phyloP scores from a whole-genome alignment of 2,329 filamentous ascomycete genomes.

The Hymenoscyphus scutula region DNA sequence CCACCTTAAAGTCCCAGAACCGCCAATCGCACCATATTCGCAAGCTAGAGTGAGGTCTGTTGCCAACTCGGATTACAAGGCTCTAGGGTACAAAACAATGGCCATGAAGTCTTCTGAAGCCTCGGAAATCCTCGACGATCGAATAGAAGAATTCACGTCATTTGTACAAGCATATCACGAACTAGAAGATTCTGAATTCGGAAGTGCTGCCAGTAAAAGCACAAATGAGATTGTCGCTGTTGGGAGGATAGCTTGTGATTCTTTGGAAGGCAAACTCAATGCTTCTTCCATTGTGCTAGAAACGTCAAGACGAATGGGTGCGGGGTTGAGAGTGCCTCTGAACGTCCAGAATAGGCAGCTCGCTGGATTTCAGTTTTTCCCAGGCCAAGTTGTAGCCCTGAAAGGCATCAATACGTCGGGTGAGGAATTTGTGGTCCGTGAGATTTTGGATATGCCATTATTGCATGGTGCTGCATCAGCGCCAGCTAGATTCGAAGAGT shows the following conservation, averaged over 20 bases:
- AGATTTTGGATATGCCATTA: slow-evolving; percentile 72
- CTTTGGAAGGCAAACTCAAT: slow-evolving; percentile 82
- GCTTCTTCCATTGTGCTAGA: slow-evolving; percentile 82
- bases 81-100: slow-evolving; percentile 87
- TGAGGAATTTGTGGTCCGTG: slow-evolving; percentile 73
- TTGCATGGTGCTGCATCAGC: slow-evolving; percentile 72
- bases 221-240: slow-evolving; percentile 87
- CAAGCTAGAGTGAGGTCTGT: slow-evolving; percentile 81
- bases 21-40: slow-evolving; percentile 67
- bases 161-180: slow-evolving; percentile 71
- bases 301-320: slow-evolving; percentile 79
- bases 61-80: slow-evolving; percentile 84
- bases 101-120: slow-evolving; percentile 92
- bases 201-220: slow-evolving; percentile 80
- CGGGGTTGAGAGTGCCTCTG: slow-evolving; percentile 76
- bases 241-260: slow-evolving; percentile 87
- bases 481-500: slow-evolving; percentile 60
- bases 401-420: slow-evolving; percentile 85
- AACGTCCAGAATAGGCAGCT: slow-evolving; percentile 64
- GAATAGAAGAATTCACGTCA: slow-evolving; percentile 85
- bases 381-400: slow-evolving; percentile 88
- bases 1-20: slow-evolving; percentile 64
- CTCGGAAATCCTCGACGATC: slow-evolving; percentile 89
- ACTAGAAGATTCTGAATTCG: slow-evolving; percentile 77
- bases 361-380: slow-evolving; percentile 78